phyloP scores from a whole-genome alignment of 2,329 filamentous ascomycete genomes.

The Epichloe coenophiala region DNA sequence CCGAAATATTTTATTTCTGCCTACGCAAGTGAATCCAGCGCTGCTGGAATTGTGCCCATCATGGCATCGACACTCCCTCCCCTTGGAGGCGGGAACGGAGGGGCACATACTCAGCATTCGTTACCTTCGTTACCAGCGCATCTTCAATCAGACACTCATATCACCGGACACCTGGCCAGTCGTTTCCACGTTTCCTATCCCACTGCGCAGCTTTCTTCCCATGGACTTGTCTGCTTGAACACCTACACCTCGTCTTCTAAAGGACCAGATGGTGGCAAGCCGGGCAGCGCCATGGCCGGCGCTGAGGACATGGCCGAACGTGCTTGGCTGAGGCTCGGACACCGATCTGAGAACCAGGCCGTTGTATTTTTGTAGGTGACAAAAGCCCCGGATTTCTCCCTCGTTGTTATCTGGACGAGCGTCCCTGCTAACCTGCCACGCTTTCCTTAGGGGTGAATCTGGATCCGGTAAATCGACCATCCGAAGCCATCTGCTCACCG shows the following conservation, averaged over 20 bases:
- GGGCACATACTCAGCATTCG: slow-evolving; percentile 69
- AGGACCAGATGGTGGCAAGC: slow-evolving; percentile 79
- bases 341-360: slow-evolving; percentile 85
- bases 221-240: slow-evolving; percentile 84
- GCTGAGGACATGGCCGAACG: slow-evolving; percentile 83
- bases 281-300: slow-evolving; percentile 83
- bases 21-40: neutral
- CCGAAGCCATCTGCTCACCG: slow-evolving; percentile 73
- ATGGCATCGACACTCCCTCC: slow-evolving; percentile 49
- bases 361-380: slow-evolving; percentile 74
- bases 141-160: slow-evolving; percentile 62
- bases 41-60: slow-evolving; percentile 20
- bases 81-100: slow-evolving; percentile 34
- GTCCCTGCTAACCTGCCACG: neutral
- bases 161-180: slow-evolving; percentile 71
- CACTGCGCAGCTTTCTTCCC: slow-evolving; percentile 78
- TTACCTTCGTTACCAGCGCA: slow-evolving; percentile 78
- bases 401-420: neutral
- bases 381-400: neutral
- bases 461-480: slow-evolving; percentile 93
- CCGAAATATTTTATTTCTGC: neutral
- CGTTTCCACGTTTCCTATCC: slow-evolving; percentile 87
- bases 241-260: slow-evolving; percentile 84
- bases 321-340: slow-evolving; percentile 73
- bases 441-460: slow-evolving; percentile 64